phyloP scores from a whole-genome alignment of 495 filamentous ascomycete species.

The Penicillium pulvis region DNA sequence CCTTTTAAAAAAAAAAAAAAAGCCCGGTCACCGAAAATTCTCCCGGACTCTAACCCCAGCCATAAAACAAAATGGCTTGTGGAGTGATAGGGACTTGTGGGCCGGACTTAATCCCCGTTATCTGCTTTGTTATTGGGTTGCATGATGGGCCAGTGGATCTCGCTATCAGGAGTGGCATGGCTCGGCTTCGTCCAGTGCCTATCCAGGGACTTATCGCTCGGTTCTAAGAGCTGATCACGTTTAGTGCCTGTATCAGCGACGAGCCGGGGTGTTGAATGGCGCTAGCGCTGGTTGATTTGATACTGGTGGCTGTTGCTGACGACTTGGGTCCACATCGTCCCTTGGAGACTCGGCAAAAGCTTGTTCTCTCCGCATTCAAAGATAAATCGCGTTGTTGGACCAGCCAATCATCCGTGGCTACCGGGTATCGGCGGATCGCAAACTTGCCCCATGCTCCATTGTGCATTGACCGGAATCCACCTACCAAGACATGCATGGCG shows the following conservation, averaged over 20 bases:
- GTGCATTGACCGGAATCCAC: too few relatives aligned
- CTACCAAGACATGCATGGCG: background rate
- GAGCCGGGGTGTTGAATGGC: background rate
- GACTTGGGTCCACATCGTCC: slow-evolving; percentile 4
- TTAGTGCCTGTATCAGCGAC: slow-evolving; percentile 2
- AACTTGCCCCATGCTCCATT: background rate
- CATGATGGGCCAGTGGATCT: slow-evolving; percentile 3
- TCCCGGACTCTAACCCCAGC: background rate
- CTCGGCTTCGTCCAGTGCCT: background rate
- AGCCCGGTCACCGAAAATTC: background rate
- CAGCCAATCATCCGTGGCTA: background rate
- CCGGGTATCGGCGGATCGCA: background rate
- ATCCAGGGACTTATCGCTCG: slow-evolving; percentile 4
- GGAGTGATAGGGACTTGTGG: slow-evolving; percentile 4
- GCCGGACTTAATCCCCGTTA: slow-evolving; percentile 4
- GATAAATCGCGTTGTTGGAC: background rate
- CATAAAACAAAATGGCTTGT: background rate
- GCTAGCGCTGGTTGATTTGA: background rate
- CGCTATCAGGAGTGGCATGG: background rate
- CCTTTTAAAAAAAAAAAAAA: background rate
- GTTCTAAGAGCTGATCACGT: background rate
- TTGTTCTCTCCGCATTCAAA: slow-evolving; percentile 14
- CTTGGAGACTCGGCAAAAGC: slow-evolving; percentile 13
- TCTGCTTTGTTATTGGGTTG: slow-evolving; percentile 4
- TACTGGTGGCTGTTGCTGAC: slow-evolving; percentile 10